Evolutionary conservation across 768 basidiomycete genomes (phyloP).

Genomic region (Tricholoma sp.): DNA sequence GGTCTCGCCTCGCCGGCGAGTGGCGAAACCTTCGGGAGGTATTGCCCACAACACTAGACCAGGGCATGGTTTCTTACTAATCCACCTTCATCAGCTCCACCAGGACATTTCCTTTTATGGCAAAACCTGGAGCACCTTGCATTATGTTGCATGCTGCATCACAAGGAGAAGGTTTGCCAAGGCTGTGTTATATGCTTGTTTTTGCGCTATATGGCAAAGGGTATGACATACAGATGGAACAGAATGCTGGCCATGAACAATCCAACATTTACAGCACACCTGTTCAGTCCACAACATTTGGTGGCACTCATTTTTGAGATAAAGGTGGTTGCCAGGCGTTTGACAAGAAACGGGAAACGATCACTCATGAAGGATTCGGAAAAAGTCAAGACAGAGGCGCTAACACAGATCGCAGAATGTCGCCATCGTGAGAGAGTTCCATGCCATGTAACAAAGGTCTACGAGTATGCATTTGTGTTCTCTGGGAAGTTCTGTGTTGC

Average conservation of each 20-base stretch:
- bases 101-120: too few species aligned
- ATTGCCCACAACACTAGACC: too few species aligned
- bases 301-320: background rate
- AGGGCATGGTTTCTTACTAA: too few species aligned
- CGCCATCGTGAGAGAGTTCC: too few species aligned
- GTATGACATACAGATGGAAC: background rate
- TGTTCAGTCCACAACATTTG: background rate
- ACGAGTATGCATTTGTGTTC: background rate
- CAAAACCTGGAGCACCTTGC: too few species aligned
- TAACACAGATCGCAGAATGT: background rate
- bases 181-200: background rate
- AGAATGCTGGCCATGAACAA: too few species aligned
- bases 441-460: background rate
- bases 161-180: background rate
- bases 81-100: too few species aligned
- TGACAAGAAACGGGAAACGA: background rate
- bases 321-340: background rate
- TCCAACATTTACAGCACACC: background rate
- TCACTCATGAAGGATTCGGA: background rate
- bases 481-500: too few species aligned
- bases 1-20: too few species aligned
- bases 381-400: background rate
- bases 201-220: background rate
- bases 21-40: too few species aligned
- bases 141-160: background rate